A percentile compares a stretch with the other conserved stretches of the same genome.
Conservation (phyloP, 805 yeast genomes). For the Candida adriatica region DNA sequence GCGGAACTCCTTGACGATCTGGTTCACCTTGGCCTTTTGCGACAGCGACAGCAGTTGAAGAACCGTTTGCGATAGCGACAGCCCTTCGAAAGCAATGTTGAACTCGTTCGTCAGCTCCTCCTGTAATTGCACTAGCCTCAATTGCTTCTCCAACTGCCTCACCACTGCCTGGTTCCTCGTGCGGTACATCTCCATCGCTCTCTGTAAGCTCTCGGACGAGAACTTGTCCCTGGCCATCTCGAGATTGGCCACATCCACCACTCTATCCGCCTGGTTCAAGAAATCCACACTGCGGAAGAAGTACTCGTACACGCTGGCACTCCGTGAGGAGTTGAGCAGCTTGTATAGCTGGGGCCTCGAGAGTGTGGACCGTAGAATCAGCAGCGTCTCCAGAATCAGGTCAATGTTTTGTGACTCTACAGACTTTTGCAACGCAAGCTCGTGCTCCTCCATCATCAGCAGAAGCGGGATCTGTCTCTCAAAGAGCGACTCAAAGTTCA, state of each 20-base stretch:
- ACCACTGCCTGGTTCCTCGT: conserved; percentile 28
- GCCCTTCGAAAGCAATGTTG: conserved; percentile 32
- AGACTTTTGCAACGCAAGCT: conserved; percentile 60
- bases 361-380: conserved; percentile 44
- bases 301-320: conserved; percentile 28
- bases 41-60: conserved; percentile 36
- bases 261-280: conserved; percentile 58
- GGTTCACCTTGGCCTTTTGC: conserved; percentile 43
- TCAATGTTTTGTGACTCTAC: conserved; percentile 37
- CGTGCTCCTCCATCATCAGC: conserved; percentile 65
- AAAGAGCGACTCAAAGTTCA: conserved; percentile 55
- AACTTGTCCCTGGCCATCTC: conserved; percentile 24
- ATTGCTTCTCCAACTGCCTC: conserved; percentile 37
- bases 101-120: conserved; percentile 35
- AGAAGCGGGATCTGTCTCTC: conserved; percentile 56
- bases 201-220: conserved; percentile 16
- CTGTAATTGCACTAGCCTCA: conserved; percentile 38
- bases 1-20: conserved; percentile 45
- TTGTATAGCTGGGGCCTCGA: conserved; percentile 65
- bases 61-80: conserved; percentile 44
- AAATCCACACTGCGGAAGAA: conserved; percentile 41
- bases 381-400: conserved; percentile 49
- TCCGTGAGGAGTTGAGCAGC: conserved; percentile 43
- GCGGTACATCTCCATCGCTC: conserved; percentile 22
- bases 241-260: conserved; percentile 38